Conservation (phyloP, 2,329 filamentous ascomycete species). For the Paraphoma chrysanthemicola region DNA sequence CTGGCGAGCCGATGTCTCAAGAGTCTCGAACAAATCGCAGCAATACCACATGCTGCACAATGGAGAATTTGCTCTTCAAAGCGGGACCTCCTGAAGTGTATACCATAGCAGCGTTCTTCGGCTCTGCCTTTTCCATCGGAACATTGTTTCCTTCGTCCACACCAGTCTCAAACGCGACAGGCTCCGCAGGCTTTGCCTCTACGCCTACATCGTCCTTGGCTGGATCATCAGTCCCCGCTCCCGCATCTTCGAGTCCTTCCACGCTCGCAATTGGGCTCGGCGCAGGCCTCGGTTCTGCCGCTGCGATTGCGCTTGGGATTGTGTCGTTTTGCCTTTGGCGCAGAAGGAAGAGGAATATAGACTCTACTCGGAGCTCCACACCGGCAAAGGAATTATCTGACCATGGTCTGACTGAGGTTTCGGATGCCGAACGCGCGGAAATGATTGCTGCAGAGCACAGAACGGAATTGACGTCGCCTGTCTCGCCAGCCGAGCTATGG, state of each 20-base stretch:
- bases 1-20: not conserved
- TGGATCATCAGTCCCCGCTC: not conserved
- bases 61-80: not conserved
- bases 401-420: not conserved
- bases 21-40: not conserved
- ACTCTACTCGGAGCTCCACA: not conserved
- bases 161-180: not conserved
- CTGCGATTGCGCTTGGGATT: not conserved
- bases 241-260: not conserved
- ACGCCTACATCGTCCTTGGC: not conserved
- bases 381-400: not conserved
- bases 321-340: not conserved
- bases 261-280: conserved; percentile 2
- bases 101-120: not conserved
- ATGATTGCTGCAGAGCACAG: not conserved
- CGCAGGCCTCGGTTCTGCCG: not conserved
- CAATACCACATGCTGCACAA: conserved; percentile 2
- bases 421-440: not conserved
- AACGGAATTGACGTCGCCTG: not conserved
- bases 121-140: not conserved
- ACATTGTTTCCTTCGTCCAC: not conserved
- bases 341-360: not conserved
- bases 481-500: not conserved
- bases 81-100: not conserved
- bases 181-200: not conserved